Base-by-base conservation (phyloP, 2,329 filamentous ascomycete genomes). In the Fonsecaea pugnacius region DNA sequence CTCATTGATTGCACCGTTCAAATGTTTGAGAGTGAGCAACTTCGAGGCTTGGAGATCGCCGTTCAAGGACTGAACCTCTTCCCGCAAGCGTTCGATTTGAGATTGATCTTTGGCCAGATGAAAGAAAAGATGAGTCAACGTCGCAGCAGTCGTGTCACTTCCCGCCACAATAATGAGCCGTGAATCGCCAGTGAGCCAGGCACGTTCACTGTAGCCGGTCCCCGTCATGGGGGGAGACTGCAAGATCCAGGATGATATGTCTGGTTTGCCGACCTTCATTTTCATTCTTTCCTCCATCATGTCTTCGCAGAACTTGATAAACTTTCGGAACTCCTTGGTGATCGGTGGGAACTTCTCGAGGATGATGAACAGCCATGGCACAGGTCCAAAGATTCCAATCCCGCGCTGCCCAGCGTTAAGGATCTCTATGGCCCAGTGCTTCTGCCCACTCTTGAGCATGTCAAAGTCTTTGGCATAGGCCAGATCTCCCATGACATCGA, bases 1-100 rank as follows among this genome's bases (percentile, higher is more conserved):
- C 65, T 82, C 80, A 50, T 81, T 74, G 51, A 82, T 76, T 38
- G 73, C 70, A 1, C 75, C 78, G 60, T 79, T 77, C n/a, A 81
- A 1, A 24, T 72, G 69, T 67, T 75, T 75, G 8, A 78, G 55
- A 1, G 54, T 70, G 48, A 61, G 76, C 74, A 46, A 73, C 69
- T 6, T 55, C 33, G 3, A 60, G 58, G 32, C 75, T 52, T 2
- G 76, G 75, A 3, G 78, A 64, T 4, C 79, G 70, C 5, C 70
- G 59, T 54, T 78, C 75, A 59, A 78, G 18, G 35, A 40, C 8
- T 59, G 30, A 14, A 65, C 77, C 65, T 80, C 78, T 12, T 72
- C 73, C 35, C 75, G 74, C 2, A 79, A 10, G 48, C 71, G 12
- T 73, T 71, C 0, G 75, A 73, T 0, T 30, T 75, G 69, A 14